These are phyloP conservation scores for Fraxinus floribunda DNA, from an alignment of 305 asterid species.

Conservation along the genomic window DNA sequence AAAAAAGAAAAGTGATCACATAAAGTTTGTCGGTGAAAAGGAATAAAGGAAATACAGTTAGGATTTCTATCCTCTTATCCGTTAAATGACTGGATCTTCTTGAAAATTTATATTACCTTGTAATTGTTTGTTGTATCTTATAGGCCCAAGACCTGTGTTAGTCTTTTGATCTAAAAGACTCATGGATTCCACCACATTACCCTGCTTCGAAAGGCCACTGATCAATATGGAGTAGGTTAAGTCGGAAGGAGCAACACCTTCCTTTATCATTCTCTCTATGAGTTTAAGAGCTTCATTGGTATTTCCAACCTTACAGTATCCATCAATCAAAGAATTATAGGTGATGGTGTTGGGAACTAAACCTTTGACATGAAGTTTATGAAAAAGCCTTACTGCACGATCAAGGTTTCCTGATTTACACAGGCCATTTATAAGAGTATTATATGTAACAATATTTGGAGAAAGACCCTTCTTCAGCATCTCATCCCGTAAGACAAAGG, in stretches of 20 bases:
- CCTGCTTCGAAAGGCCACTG: conserved; percentile 38
- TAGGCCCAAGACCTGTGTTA: conserved; percentile 32
- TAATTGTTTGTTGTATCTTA: conserved; percentile 28
- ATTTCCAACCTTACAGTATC: conserved; percentile 59
- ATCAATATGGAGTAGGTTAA: conserved; percentile 50
- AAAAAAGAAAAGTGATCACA: neutral
- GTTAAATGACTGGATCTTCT: neutral
- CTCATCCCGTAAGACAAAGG: conserved; percentile 76
- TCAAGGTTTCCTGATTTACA: conserved; percentile 73
- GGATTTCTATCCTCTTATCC: neutral
- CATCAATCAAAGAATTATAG: conserved; percentile 69
- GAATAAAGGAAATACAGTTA: neutral
- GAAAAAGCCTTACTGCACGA: conserved; percentile 70
- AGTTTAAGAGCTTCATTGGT: conserved; percentile 53
- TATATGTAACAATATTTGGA: conserved; percentile 75
- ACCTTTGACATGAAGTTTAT: conserved; percentile 59
- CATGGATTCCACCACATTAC: conserved; percentile 41
- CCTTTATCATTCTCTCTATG: conserved; percentile 60
- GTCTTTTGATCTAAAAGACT: conserved; percentile 45
- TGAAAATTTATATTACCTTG: conserved; percentile 34
- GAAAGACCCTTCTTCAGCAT: conserved; percentile 69
- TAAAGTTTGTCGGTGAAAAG: neutral
- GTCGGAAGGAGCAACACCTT: conserved; percentile 57
- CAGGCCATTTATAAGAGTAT: conserved; percentile 75
- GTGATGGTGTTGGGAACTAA: conserved; percentile 55